These are phyloP conservation scores for Licmophora abbreviata DNA, from an alignment of 108 stramenopile species.

Conservation along the genomic window DNA sequence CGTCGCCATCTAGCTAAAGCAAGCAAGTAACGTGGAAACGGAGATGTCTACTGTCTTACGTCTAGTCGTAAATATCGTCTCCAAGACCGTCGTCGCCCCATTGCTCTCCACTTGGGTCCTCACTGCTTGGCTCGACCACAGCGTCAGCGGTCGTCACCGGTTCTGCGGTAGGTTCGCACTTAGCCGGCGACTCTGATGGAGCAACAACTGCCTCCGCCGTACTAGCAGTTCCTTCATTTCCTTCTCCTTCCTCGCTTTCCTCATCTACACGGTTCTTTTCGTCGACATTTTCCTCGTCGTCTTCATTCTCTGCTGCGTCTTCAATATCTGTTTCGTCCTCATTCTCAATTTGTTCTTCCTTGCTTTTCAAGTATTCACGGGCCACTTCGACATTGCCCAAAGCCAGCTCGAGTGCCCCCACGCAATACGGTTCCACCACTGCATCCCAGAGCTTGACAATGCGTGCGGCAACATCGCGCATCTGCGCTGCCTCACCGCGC, in stretches of 20 bases:
- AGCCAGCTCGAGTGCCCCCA: slow-evolving; percentile 57
- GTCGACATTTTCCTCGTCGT: slow-evolving; percentile 22
- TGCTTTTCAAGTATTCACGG: slow-evolving; percentile 10
- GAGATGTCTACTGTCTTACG: no score
- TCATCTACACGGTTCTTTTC: slow-evolving; percentile 10
- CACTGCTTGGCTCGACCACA: no score
- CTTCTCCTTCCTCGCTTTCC: slow-evolving; percentile 12
- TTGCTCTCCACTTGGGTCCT: no score
- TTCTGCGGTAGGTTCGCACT: no score
- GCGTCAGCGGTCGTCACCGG: no score
- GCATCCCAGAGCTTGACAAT: slow-evolving; percentile 42
- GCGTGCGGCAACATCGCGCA: slow-evolving; percentile 57
- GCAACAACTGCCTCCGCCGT: no score
- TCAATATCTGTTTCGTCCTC: neutral
- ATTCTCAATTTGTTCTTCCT: neutral
- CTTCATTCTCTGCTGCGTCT: slow-evolving; percentile 16
- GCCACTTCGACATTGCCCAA: slow-evolving; percentile 39
- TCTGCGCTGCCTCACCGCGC: slow-evolving; percentile 51
- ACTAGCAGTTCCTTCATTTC: slow-evolving; percentile 7
- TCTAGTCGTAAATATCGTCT: no score
- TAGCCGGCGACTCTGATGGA: no score
- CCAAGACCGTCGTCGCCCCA: no score
- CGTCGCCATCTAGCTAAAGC: no score
- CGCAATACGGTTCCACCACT: slow-evolving; percentile 55
- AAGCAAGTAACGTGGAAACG: no score